phyloP scores from a whole-genome alignment of 768 basidiomycete species.

The Suillus spraguei region DNA sequence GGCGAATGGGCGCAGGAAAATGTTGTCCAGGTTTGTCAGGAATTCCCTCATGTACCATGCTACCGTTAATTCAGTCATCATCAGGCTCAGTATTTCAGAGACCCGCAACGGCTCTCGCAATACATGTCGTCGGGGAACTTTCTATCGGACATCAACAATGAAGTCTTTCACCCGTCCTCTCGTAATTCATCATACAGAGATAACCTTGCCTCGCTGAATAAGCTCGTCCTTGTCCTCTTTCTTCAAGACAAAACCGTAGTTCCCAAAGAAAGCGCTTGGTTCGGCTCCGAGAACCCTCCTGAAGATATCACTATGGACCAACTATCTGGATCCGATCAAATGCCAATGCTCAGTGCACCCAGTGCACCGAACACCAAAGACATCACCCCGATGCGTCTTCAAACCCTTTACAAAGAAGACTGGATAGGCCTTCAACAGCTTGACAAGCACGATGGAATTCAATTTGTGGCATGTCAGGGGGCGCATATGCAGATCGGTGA shows the following conservation, averaged over 20 bases:
- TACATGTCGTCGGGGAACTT: conserved; percentile 69
- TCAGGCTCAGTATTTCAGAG: conserved; percentile 88
- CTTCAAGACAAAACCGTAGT: conserved; percentile 74
- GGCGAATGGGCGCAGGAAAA: conserved; percentile 75
- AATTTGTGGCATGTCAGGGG: conserved; percentile 65
- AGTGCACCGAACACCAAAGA: conserved; percentile 22
- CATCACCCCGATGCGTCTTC: conserved; percentile 71
- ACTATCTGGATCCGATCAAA: conserved; percentile 17
- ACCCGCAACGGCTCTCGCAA: conserved; percentile 56
- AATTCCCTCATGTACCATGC: neutral
- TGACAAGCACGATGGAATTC: conserved; percentile 65
- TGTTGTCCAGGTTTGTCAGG: conserved; percentile 60
- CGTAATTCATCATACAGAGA: conserved; percentile 62
- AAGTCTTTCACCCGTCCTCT: conserved; percentile 43
- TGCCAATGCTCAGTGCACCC: conserved; percentile 12
- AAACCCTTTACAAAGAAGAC: conserved; percentile 75
- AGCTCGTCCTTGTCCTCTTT: conserved; percentile 76
- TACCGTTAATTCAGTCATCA: conserved; percentile 5
- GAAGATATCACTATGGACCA: conserved; percentile 17
- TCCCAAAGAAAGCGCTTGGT: conserved; percentile 87
- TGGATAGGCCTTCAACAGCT: conserved; percentile 79
- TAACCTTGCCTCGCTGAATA: conserved; percentile 62
- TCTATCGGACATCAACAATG: conserved; percentile 80
- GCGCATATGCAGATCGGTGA: conserved; percentile 73
- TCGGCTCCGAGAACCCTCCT: conserved; percentile 64